Evolutionary conservation across 768 basidiomycete species (phyloP).

Genomic region (Rhizopogon salebrosus): DNA sequence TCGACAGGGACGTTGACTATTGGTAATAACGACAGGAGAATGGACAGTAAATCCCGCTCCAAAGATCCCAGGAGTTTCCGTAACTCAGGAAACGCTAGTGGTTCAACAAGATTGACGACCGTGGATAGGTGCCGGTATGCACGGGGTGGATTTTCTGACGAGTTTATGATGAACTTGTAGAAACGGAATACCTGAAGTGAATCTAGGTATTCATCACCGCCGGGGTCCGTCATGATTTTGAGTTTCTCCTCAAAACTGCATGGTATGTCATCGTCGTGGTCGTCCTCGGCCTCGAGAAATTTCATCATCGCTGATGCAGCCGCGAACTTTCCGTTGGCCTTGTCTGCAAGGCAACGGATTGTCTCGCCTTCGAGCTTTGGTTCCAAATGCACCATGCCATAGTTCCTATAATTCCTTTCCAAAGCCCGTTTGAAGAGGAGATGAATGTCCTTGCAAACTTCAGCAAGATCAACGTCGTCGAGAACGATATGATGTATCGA

Average conservation of each 20-base stretch:
- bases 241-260: not conserved
- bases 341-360: not conserved
- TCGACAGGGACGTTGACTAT: not conserved
- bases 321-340: not conserved
- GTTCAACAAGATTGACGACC: not conserved
- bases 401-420: not conserved
- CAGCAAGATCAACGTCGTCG: not conserved
- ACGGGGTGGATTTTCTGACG: not conserved
- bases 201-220: not conserved
- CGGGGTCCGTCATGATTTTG: not conserved
- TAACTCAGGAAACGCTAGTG: not conserved
- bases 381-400: not conserved
- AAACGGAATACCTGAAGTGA: not conserved
- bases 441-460: not conserved
- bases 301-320: not conserved
- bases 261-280: not conserved
- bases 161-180: not conserved
- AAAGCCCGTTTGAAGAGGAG: not conserved
- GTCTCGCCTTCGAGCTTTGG: not conserved
- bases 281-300: not conserved
- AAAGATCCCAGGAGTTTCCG: not conserved
- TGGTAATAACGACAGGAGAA: not conserved
- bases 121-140: not conserved
- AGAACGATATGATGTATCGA: not conserved
- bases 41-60: not conserved